Conservation (phyloP, 2,329 filamentous ascomycete genomes). For the Penicillium sp. region DNA sequence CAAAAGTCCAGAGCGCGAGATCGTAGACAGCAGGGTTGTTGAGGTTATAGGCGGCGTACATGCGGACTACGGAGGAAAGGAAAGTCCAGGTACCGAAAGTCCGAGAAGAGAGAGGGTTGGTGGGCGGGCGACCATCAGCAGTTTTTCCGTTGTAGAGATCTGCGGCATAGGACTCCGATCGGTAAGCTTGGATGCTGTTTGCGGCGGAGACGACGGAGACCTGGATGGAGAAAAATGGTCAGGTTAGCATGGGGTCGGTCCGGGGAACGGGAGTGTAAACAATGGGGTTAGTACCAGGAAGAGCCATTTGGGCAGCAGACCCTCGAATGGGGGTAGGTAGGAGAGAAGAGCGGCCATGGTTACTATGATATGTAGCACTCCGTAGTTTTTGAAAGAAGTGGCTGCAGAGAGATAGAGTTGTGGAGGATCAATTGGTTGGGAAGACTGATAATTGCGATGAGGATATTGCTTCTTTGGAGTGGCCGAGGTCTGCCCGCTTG, state of each 20-base stretch:
- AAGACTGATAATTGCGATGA: too few species aligned
- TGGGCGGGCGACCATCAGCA: too few species aligned
- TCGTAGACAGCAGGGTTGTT: constrained; percentile 64
- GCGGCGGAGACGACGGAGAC: constrained; percentile 71
- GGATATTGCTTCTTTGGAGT: too few species aligned
- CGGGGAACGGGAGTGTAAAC: not conserved
- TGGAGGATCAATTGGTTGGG: too few species aligned
- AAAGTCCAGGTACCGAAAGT: constrained; percentile 85
- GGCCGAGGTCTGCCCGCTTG: too few species aligned
- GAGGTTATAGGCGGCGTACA: constrained; percentile 79
- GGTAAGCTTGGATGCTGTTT: constrained; percentile 81
- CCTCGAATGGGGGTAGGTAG: constrained; percentile 36
- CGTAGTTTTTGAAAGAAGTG: too few species aligned
- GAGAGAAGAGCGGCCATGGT: too few species aligned
- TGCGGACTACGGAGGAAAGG: constrained; percentile 63
- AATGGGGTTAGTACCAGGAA: constrained; percentile 41
- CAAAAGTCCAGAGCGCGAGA: constrained; percentile 71
- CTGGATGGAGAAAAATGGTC: constrained; percentile 27
- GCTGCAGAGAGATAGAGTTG: too few species aligned
- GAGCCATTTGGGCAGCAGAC: constrained; percentile 57
- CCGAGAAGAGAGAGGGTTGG: constrained; percentile 65
- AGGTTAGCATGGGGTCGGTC: not conserved
- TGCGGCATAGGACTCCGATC: too few species aligned
- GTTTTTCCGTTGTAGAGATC: constrained; percentile 65
- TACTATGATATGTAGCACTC: too few species aligned